A percentile compares a stretch with the other conserved stretches of the same genome.
Conservation (phyloP, 768 basidiomycete genomes). For the Nevesoporus exiguus region DNA sequence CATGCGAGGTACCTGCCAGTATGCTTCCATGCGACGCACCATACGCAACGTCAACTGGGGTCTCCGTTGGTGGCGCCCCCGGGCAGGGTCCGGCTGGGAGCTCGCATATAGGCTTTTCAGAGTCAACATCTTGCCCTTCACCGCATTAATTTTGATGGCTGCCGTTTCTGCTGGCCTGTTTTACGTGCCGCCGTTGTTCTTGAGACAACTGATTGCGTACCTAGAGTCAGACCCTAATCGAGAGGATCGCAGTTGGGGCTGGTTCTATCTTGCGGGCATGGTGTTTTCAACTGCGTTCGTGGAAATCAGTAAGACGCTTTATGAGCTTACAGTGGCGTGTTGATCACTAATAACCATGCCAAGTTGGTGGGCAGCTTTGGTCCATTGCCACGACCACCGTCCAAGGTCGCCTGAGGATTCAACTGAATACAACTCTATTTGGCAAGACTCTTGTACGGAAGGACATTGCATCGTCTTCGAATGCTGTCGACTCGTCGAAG, state of each 20-base stretch:
- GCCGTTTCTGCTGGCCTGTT: slow-evolving; percentile 56
- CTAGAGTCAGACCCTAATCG: slow-evolving; percentile 61
- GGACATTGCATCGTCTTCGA: slow-evolving; percentile 69
- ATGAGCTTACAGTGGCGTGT: background rate
- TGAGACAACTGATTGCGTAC: slow-evolving; percentile 58
- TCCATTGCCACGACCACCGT: slow-evolving; percentile 64
- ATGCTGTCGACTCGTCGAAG: slow-evolving; percentile 24
- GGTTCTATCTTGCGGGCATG: slow-evolving; percentile 59
- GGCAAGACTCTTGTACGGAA: slow-evolving; percentile 85
- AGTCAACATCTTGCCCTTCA: slow-evolving; percentile 47
- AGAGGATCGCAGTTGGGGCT: slow-evolving; percentile 64
- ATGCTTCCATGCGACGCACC: slow-evolving; percentile 58
- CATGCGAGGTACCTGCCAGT: slow-evolving; percentile 68
- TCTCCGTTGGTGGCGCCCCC: slow-evolving; percentile 56
- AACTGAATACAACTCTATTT: slow-evolving; percentile 82
- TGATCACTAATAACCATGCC: slow-evolving; percentile 7
- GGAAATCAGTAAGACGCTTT: slow-evolving; percentile 39
- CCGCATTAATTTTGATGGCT: slow-evolving; percentile 47
- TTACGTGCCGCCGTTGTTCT: slow-evolving; percentile 62
- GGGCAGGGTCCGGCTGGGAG: slow-evolving; percentile 59
- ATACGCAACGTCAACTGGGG: slow-evolving; percentile 49
- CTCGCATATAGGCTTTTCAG: slow-evolving; percentile 59
- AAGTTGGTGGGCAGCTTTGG: slow-evolving; percentile 71
- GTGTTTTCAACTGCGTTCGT: slow-evolving; percentile 43
- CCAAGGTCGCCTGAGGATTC: slow-evolving; percentile 66